Evolutionary conservation across 768 basidiomycete genomes (phyloP).

Genomic region (Agaricus blazei): DNA sequence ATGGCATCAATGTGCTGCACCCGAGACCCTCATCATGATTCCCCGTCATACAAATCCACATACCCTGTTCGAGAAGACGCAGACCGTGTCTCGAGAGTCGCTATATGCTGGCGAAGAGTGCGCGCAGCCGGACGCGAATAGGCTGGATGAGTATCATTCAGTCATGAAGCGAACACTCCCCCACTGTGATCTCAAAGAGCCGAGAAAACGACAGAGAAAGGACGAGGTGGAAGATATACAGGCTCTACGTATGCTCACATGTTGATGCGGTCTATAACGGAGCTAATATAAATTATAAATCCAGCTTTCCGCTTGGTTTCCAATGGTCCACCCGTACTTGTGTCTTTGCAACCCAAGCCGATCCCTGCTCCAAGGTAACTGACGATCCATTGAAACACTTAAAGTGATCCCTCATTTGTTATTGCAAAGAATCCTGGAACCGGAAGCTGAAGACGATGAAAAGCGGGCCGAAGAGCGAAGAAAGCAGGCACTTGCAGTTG

Average conservation of each 20-base stretch:
- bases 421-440: slow-evolving; percentile 37
- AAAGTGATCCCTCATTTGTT: not conserved
- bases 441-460: slow-evolving; percentile 44
- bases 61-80: slow-evolving; percentile 25
- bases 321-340: slow-evolving; percentile 26
- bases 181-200: not conserved
- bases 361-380: slow-evolving; percentile 32
- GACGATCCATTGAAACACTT: not conserved
- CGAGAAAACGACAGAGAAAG: slow-evolving; percentile 8
- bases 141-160: slow-evolving; percentile 12
- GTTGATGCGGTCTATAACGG: slow-evolving; percentile 4
- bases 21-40: slow-evolving; percentile 19
- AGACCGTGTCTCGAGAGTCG: slow-evolving; percentile 31
- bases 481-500: slow-evolving; percentile 30
- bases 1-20: slow-evolving; percentile 5
- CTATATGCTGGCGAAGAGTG: slow-evolving; percentile 13
- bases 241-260: slow-evolving; percentile 13
- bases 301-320: slow-evolving; percentile 50
- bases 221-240: not conserved
- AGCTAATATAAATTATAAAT: slow-evolving; percentile 6
- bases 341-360: slow-evolving; percentile 40
- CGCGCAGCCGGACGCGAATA: slow-evolving; percentile 9
- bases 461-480: slow-evolving; percentile 37
- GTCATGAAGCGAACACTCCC: not conserved
- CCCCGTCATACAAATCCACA: slow-evolving; percentile 46